Conservation (phyloP, 2,329 filamentous ascomycete genomes). For the Pseudogymnoascus sp. region DNA sequence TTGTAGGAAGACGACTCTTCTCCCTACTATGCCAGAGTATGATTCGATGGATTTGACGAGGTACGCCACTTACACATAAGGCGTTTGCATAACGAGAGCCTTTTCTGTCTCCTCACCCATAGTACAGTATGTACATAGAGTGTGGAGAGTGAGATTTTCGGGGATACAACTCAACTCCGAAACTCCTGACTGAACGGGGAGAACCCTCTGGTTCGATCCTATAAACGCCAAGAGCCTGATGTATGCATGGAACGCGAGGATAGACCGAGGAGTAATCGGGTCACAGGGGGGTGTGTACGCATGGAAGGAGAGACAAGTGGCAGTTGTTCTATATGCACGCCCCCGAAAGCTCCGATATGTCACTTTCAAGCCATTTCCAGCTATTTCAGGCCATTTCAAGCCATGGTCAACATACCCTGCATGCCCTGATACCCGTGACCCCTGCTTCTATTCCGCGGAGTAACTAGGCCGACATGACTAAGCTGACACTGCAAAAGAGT, state of each 20-base stretch:
- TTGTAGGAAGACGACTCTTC: background rate
- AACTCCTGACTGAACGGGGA: background rate
- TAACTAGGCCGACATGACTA: background rate
- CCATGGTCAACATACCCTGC: no score
- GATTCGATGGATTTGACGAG: slow-evolving; percentile 1
- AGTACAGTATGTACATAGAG: background rate
- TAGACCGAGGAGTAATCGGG: background rate
- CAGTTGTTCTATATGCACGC: background rate
- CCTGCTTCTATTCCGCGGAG: background rate
- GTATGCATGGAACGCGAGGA: slow-evolving; percentile 5
- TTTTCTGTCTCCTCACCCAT: background rate
- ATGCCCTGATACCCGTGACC: background rate
- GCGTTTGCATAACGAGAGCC: background rate
- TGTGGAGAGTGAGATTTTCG: slow-evolving; percentile 7
- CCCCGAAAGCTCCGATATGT: background rate
- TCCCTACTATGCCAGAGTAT: slow-evolving; percentile 1
- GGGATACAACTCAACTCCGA: slow-evolving; percentile 7
- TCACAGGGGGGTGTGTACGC: background rate
- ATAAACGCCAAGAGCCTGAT: background rate
- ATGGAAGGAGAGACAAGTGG: background rate
- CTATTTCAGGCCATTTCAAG: background rate
- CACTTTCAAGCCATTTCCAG: no score
- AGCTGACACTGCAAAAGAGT: background rate
- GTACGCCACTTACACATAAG: slow-evolving; percentile 3
- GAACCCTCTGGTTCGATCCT: background rate